Conservation (phyloP, 495 filamentous ascomycete species). For the Penicillium paradoxum region DNA sequence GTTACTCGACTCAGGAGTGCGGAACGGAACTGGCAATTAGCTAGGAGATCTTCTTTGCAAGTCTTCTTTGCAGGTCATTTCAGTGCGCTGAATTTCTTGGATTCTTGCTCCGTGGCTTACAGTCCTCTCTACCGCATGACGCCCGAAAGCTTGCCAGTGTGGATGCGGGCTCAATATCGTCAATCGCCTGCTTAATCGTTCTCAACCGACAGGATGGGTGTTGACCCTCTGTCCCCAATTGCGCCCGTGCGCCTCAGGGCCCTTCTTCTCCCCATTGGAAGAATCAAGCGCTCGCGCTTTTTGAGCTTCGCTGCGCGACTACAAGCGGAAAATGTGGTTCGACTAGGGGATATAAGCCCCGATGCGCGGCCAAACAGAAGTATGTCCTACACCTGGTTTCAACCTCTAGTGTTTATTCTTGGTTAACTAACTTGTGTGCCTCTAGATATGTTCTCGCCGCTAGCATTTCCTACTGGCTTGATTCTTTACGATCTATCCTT, state of each 20-base stretch:
- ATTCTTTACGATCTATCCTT: constrained; percentile 88
- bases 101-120: background rate
- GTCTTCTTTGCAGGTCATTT: background rate
- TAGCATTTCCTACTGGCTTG: constrained; percentile 83
- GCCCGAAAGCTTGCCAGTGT: constrained; percentile 20
- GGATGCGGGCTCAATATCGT: constrained; percentile 35
- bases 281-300: constrained; percentile 78
- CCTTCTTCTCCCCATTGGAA: constrained; percentile 78
- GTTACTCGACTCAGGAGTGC: constrained; percentile 3
- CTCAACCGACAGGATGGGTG: constrained; percentile 61
- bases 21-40: constrained; percentile 1
- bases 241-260: constrained; percentile 84
- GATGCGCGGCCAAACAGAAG: constrained; percentile 84
- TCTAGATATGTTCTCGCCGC: constrained; percentile 88
- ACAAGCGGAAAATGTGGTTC: constrained; percentile 74
- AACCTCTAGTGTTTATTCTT: background rate
- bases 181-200: constrained; percentile 26
- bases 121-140: constrained; percentile 20
- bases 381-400: constrained; percentile 40
- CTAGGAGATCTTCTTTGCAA: background rate
- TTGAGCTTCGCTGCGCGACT: constrained; percentile 71
- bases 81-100: background rate
- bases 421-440: constrained; percentile 26
- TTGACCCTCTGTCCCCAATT: constrained; percentile 81
- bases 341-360: constrained; percentile 84